Percentiles rank a stretch among this genome's conserved stretches.
Evolutionary conservation across 2,329 filamentous ascomycete species (phyloP).

Genomic region (Colletotrichum sp.): DNA sequence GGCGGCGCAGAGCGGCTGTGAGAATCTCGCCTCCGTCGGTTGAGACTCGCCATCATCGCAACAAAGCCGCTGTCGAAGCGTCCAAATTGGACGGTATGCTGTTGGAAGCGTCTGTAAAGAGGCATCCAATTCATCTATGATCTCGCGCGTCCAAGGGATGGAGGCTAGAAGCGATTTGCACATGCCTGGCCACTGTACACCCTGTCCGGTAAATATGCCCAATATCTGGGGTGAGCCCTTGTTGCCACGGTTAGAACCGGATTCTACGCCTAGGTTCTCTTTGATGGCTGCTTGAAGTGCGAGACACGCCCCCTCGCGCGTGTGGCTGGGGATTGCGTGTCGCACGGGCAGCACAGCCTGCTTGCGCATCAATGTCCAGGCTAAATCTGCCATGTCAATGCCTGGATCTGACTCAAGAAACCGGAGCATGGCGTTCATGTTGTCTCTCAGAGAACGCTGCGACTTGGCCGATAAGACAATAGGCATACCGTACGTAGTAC

Average conservation of each 20-base stretch:
- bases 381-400: background rate
- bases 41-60: background rate
- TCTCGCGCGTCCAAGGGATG: background rate
- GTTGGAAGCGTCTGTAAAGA: constrained; percentile 20
- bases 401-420: background rate
- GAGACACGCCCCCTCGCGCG: background rate
- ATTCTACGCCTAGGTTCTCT: background rate
- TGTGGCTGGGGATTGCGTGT: background rate
- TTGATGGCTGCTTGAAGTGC: background rate
- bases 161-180: background rate
- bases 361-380: background rate
- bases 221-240: background rate
- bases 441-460: background rate
- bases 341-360: background rate
- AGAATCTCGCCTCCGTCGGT: constrained; percentile 27
- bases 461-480: background rate
- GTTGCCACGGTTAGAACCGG: background rate
- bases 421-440: background rate
- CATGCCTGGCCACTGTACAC: constrained; percentile 34
- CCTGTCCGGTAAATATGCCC: constrained; percentile 35
- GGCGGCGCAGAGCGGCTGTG: constrained; percentile 35
- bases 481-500: background rate
- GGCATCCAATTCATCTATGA: constrained; percentile 25
- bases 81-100: constrained; percentile 29
- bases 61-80: constrained; percentile 26